Base-by-base conservation (phyloP, 1,139 yeast genomes). In the Suhomyces coccinellae region DNA sequence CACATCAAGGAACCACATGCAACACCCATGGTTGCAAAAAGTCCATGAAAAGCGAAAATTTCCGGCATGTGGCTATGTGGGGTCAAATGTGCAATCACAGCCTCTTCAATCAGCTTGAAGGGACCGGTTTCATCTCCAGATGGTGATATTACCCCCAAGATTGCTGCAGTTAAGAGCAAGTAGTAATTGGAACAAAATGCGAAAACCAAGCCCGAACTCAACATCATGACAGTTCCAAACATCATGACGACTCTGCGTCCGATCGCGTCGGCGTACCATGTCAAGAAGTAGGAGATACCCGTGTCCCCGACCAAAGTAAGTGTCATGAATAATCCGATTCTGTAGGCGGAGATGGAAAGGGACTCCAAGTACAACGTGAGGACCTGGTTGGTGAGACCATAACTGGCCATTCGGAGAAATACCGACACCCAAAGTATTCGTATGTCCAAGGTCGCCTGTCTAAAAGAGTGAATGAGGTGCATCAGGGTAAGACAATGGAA, bases 81-180 rank as follows among this genome's bases (percentile, higher is more conserved):
- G 0, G 95, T 85, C 53, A 90, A 67, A 63, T 88, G 95, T 0
- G 97, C 96, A 46, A 90, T 72, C 27, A 87, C 78, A 0, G 95
- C 86, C 60, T 90, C 97, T 60, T 90, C 97, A 16, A 90, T 82
- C 1, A 95, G 82, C 58, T 87, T 85, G 65, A 90, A 90, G 0
- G 97, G 97, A 0, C 97, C 97, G 0, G 93, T 88, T 59, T 90
- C 97, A 56, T 85, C 93, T 13, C 97, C 96, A 32, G 91, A 82
- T 0, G 97, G 96, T 1, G 96, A 87, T 5, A 90, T 85, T 11
- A 90, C 90, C 0, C 78, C 79, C 9, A 73, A 39, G 6, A 71
- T 66, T 3, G 79, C 79, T 3, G 96, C 95, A 3, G 75, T 24
- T 28, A 90, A 67, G 37, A 90, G 67, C 0, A 84, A 49, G 55